Percentiles rank a stretch among this genome's conserved stretches.
phyloP scores from a whole-genome alignment of 805 yeast genomes.

The Barnettozyma populi region DNA sequence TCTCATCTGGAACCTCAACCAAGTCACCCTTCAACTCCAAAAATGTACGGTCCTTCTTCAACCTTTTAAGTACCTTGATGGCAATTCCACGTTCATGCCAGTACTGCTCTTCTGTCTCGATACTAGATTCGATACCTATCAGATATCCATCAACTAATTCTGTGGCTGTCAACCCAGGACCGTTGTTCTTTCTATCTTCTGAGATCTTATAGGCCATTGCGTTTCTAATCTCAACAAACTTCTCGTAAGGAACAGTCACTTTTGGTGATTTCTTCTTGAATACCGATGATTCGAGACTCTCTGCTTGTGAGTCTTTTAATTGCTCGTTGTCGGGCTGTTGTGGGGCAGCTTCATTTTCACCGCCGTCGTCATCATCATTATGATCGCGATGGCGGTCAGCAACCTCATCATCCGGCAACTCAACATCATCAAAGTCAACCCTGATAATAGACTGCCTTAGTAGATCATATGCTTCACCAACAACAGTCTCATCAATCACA shows the following conservation, averaged over 20 bases:
- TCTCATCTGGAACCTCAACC: conserved; percentile 20
- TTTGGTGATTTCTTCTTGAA: conserved; percentile 28
- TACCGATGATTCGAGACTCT: background rate
- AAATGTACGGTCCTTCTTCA: conserved; percentile 79
- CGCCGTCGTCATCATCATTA: conserved; percentile 9
- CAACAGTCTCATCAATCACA: conserved; percentile 72
- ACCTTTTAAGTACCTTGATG: conserved; percentile 71
- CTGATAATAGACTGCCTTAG: conserved; percentile 87
- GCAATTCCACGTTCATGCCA: conserved; percentile 67
- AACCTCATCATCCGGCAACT: conserved; percentile 42
- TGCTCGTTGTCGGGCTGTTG: conserved; percentile 4
- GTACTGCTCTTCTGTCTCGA: conserved; percentile 65
- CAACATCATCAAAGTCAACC: conserved; percentile 91
- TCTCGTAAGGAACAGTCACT: conserved; percentile 72
- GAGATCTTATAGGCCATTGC: conserved; percentile 61
- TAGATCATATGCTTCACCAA: conserved; percentile 88
- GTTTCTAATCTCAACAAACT: conserved; percentile 80
- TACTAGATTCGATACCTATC: conserved; percentile 61
- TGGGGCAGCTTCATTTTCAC: background rate
- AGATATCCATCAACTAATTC: conserved; percentile 80
- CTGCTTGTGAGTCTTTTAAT: conserved; percentile 1
- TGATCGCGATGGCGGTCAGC: conserved; percentile 10
- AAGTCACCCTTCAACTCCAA: conserved; percentile 53
- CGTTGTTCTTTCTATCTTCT: conserved; percentile 45
- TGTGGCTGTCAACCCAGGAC: conserved; percentile 61